A percentile compares a stretch with the other conserved stretches of the same genome.
These are phyloP conservation scores for Chenopodium album DNA, from an alignment of 148 eudicot species.

Conservation along the genomic window DNA sequence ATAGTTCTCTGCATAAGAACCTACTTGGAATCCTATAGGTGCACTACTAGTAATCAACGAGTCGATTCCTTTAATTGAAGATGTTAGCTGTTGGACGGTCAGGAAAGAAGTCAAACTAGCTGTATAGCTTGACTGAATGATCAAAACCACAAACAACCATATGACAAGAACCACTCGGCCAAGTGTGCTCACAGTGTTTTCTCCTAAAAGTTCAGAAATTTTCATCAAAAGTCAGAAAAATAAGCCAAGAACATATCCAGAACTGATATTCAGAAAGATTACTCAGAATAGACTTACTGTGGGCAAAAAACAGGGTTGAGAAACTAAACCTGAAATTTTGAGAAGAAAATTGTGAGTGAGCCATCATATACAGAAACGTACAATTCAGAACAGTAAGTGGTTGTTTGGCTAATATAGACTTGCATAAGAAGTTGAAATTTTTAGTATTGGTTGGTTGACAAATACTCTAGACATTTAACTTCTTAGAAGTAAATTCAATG, in stretches of 20 bases:
- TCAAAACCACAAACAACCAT: conserved; percentile 85
- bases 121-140: conserved; percentile 85
- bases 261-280: background rate
- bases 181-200: conserved; percentile 80
- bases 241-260: background rate
- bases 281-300: conserved; percentile 48
- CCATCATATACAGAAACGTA: conserved; percentile 1
- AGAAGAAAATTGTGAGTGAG: conserved; percentile 12
- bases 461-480: no score
- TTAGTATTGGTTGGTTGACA: no score
- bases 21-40: conserved; percentile 69
- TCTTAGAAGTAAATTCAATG: no score
- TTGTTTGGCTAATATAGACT: background rate
- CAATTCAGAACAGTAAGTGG: background rate
- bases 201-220: conserved; percentile 51
- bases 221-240: background rate
- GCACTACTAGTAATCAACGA: conserved; percentile 51
- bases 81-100: conserved; percentile 73
- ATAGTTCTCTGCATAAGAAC: conserved; percentile 79
- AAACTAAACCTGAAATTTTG: conserved; percentile 76
- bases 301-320: conserved; percentile 76
- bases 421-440: background rate
- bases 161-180: conserved; percentile 78
- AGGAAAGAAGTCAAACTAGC: conserved; percentile 92
- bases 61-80: conserved; percentile 70